Evolutionary conservation across 2,329 filamentous ascomycete species (phyloP), one percentile per base, ranked within the genome.

Genomic region (Colletotrichum siamense): DNA sequence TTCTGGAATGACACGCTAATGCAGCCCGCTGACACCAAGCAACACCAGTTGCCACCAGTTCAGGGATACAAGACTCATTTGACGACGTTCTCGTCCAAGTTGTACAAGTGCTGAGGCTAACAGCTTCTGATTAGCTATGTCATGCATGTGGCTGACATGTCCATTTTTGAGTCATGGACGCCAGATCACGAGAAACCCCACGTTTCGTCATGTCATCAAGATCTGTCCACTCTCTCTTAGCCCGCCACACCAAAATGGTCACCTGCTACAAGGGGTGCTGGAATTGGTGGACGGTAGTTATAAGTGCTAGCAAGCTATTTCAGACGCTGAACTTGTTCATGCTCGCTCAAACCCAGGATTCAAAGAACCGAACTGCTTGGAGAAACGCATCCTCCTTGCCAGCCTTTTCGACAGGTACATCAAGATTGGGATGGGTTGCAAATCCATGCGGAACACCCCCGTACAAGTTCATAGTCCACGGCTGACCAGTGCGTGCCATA

Each of bases 321-420:
- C n/a, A 52, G 6, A 0, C 6, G 44, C 44, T 13, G 10, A 13
- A 52, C 6, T 52, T 13, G 0, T 22, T 24, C 3, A 5, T 34
- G 12, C 16, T 34, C 26, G 18, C 18, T 32, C 28, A 62, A 32
- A 62, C 30, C 85, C 85, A 86, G 13, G 92, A 88, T 71, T 94
- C 90, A 81, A 96, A 95, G 94, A 94, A 97, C 70, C 88, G 84
- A 68, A 95, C 89, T 28, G 94, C 94, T 88, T 96, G 95, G 77
- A 90, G 84, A 83, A 96, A 96, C 1, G 95, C 94, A 82, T 92
- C 90, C 86, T 96, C 94, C 88, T 96, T 96, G 32, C 92, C 94
- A 82, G 92, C 96, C 84, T 89, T 91, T 81, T 91, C 85, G 67
- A 81, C 78, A 22, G 86, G 85, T 71, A 88, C 85, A 3, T 85